Evolutionary conservation across 495 filamentous ascomycete genomes (phyloP).

Genomic region (Polyplosphaeria fusca): DNA sequence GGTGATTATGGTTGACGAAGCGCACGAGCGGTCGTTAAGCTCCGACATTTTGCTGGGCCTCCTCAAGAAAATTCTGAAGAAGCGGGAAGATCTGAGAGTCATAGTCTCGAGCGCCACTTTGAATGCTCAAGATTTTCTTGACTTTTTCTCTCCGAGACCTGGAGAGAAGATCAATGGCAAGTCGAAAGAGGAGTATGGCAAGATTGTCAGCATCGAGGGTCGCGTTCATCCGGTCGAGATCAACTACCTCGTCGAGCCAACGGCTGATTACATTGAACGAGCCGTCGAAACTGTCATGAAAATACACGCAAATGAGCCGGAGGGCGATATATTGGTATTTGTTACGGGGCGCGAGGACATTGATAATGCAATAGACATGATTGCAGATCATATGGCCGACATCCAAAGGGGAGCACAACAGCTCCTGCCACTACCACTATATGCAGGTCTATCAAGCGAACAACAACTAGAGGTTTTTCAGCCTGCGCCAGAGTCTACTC

Average conservation of each 20-base stretch:
- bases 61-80: constrained; percentile 88
- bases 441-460: constrained; percentile 42
- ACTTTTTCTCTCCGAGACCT: constrained; percentile 66
- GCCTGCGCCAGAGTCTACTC: constrained; percentile 37
- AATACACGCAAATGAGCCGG: constrained; percentile 80
- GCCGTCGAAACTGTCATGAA: constrained; percentile 87
- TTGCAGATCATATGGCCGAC: constrained; percentile 36
- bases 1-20: constrained; percentile 98
- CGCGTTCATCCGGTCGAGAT: constrained; percentile 90
- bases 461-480: constrained; percentile 47
- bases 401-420: constrained; percentile 19
- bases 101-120: constrained; percentile 92
- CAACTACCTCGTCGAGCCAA: constrained; percentile 74
- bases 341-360: constrained; percentile 46
- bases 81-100: constrained; percentile 77
- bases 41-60: constrained; percentile 90
- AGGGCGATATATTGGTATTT: constrained; percentile 76
- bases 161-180: constrained; percentile 44
- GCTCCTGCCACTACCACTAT: constrained; percentile 41
- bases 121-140: constrained; percentile 83
- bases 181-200: constrained; percentile 47
- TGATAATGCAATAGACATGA: constrained; percentile 38
- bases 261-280: constrained; percentile 85
- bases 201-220: constrained; percentile 87
- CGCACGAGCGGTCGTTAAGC: constrained; percentile 92